Conservation (phyloP, 164 flowering plant genomes). For the Akebia trifoliata region DNA sequence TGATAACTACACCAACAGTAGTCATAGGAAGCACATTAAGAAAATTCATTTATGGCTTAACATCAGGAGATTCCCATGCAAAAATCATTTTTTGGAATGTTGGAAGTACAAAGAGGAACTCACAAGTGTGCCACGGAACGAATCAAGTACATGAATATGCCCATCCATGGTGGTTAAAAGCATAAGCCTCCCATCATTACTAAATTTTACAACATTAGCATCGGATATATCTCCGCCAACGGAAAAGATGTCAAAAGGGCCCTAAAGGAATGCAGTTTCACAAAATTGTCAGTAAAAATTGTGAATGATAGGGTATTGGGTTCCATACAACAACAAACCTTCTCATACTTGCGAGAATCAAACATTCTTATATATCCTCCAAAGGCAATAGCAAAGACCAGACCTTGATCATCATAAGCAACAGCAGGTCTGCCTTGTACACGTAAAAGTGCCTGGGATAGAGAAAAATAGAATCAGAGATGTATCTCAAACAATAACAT, state of each 20-base stretch:
- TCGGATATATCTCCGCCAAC: constrained; percentile 90
- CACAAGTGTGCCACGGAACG: constrained; percentile 90
- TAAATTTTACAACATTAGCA: constrained; percentile 88
- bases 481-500: not conserved
- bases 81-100: no score
- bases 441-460: constrained; percentile 71
- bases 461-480: constrained; percentile 11
- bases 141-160: constrained; percentile 85
- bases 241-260: constrained; percentile 92
- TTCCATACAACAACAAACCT: constrained; percentile 38
- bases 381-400: constrained; percentile 90
- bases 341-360: constrained; percentile 89
- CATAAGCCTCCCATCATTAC: constrained; percentile 94
- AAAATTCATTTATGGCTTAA: not conserved
- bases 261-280: constrained; percentile 37
- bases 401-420: constrained; percentile 93
- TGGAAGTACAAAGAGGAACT: constrained; percentile 22
- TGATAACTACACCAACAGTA: constrained; percentile 42
- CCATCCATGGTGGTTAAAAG: constrained; percentile 85
- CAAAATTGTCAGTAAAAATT: constrained; percentile 3
- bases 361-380: constrained; percentile 93
- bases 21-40: not conserved
- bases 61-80: not conserved
- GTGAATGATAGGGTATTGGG: not conserved
- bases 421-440: constrained; percentile 98